Percentiles rank a stretch among this genome's conserved stretches.
These are phyloP conservation scores for Talaromyces sp. DNA, from an alignment of 2,329 filamentous ascomycete genomes.

Conservation along the genomic window DNA sequence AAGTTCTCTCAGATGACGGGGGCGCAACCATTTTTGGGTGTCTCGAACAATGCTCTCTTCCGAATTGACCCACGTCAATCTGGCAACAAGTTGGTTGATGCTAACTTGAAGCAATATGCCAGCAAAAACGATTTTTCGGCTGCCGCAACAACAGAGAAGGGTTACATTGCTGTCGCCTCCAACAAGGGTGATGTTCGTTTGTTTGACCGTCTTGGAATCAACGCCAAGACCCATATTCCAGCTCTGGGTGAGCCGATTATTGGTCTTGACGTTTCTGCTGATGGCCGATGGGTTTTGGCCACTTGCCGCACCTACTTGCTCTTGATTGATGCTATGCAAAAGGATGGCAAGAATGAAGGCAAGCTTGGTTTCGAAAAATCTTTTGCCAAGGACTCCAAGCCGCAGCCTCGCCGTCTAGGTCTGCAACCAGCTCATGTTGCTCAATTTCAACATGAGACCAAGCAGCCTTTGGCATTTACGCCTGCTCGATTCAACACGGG, in stretches of 20 bases:
- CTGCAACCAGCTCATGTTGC: conserved; percentile 90
- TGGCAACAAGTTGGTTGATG: conserved; percentile 88
- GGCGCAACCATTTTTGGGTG: conserved; percentile 90
- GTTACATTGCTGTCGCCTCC: conserved; percentile 92
- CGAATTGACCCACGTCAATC: conserved; percentile 86
- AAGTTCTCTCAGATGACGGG: conserved; percentile 98
- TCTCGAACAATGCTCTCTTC: conserved; percentile 89
- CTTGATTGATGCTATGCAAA: conserved; percentile 86
- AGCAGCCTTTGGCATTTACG: conserved; percentile 80
- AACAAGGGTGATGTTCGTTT: conserved; percentile 97
- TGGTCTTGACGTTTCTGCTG: conserved; percentile 89
- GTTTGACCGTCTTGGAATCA: conserved; percentile 93
- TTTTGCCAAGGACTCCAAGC: conserved; percentile 89
- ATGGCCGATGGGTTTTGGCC: conserved; percentile 91
- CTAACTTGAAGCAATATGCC: conserved; percentile 89
- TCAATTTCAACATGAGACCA: conserved; percentile 96
- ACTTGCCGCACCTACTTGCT: conserved; percentile 94
- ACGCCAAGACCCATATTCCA: conserved; percentile 94
- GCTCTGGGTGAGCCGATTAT: conserved; percentile 93
- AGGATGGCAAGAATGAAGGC: conserved; percentile 91
- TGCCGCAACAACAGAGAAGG: conserved; percentile 90
- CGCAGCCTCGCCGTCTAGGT: conserved; percentile 83
- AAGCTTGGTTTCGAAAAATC: conserved; percentile 96
- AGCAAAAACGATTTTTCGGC: conserved; percentile 98
- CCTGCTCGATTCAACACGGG: conserved; percentile 92